Conservation (phyloP, 768 basidiomycete genomes). For the Vishniacozyma victoriae region DNA sequence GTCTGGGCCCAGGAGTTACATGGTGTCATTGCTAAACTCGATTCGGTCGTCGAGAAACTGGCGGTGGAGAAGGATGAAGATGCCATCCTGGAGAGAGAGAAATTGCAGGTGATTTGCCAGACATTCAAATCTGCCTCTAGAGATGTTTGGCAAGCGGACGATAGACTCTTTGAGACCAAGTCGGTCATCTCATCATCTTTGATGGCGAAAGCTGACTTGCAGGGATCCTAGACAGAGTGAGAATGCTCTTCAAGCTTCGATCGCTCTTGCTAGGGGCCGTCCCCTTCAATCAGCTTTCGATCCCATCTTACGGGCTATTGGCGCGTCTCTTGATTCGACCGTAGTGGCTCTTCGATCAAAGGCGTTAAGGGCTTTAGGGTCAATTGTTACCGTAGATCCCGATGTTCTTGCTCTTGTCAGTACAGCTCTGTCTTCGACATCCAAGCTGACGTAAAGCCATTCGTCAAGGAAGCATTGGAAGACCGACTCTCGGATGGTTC, state of each 20-base stretch:
- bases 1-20: conserved; percentile 79
- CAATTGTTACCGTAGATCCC: conserved; percentile 83
- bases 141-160: conserved; percentile 65
- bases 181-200: conserved; percentile 45
- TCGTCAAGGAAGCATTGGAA: conserved; percentile 78
- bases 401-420: conserved; percentile 68
- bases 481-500: conserved; percentile 84
- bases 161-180: conserved; percentile 79
- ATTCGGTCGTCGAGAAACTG: conserved; percentile 52
- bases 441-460: conserved; percentile 13
- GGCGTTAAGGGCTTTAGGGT: conserved; percentile 79
- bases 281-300: conserved; percentile 70
- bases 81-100: conserved; percentile 15
- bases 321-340: conserved; percentile 73
- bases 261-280: conserved; percentile 25
- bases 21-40: conserved; percentile 58
- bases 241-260: conserved; percentile 10
- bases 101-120: conserved; percentile 26
- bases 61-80: conserved; percentile 42
- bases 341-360: conserved; percentile 91
- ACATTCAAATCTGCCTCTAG: conserved; percentile 62
- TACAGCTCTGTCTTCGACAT: conserved; percentile 7
- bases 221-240: conserved; percentile 26
- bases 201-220: conserved; percentile 2
- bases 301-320: conserved; percentile 70